These are phyloP conservation scores for Mucor plumbeus DNA, from an alignment of 371 early-diverging fungal genomes.

Conservation along the genomic window DNA sequence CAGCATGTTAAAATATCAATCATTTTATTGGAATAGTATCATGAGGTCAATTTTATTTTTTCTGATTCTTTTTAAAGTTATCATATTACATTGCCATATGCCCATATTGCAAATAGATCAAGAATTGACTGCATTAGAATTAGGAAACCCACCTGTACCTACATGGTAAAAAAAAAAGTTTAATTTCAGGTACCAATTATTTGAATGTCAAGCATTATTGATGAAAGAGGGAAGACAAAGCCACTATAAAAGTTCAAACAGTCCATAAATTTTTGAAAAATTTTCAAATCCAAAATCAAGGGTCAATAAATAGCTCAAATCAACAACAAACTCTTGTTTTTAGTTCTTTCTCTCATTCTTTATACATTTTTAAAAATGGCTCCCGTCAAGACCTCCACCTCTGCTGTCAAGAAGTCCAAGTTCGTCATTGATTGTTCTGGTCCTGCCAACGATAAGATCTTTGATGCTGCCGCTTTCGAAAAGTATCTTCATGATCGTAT, in stretches of 20 bases:
- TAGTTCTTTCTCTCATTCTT: slow-evolving; percentile 29
- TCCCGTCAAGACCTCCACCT: slow-evolving; percentile 52
- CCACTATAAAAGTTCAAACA: slow-evolving; percentile 5
- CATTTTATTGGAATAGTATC: slow-evolving; percentile 6
- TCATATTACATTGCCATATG: neutral
- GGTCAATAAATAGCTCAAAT: neutral
- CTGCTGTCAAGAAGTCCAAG: slow-evolving; percentile 65
- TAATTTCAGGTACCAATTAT: neutral
- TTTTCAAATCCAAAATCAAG: neutral
- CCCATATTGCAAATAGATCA: neutral
- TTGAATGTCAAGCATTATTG: neutral
- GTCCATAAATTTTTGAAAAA: slow-evolving; percentile 16
- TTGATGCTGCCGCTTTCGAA: slow-evolving; percentile 96
- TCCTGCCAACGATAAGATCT: slow-evolving; percentile 95
- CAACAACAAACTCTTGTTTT: neutral
- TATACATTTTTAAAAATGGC: slow-evolving; percentile 42
- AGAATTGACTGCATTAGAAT: neutral
- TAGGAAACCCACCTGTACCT: slow-evolving; percentile 1
- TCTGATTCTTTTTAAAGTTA: slow-evolving; percentile 2
- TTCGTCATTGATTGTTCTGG: slow-evolving; percentile 93
- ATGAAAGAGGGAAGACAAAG: neutral
- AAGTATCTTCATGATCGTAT: slow-evolving; percentile 98
- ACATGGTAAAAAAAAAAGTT: neutral
- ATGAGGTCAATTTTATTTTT: neutral
- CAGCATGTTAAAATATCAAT: neutral